A percentile compares a stretch with the other conserved stretches of the same genome.
These are phyloP conservation scores for Salvia miltiorrhiza DNA, from an alignment of 257 asterid species.

Conservation along the genomic window DNA sequence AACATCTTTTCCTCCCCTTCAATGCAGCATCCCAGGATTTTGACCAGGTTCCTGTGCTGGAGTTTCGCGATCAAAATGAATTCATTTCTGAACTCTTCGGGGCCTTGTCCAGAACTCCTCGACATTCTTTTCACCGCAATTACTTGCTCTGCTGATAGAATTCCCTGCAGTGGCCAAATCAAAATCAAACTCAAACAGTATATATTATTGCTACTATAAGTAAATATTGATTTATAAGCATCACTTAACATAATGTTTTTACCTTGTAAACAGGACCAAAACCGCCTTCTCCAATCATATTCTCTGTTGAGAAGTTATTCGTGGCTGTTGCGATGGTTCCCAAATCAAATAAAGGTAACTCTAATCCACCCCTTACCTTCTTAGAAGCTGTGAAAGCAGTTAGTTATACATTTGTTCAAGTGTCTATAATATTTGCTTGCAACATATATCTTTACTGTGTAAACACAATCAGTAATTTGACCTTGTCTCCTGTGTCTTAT, in stretches of 20 bases:
- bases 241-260: background rate
- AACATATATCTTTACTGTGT: background rate
- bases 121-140: conserved; percentile 14
- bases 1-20: conserved; percentile 19
- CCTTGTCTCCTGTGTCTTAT: background rate
- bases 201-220: too few relatives aligned
- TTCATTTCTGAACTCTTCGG: conserved; percentile 10
- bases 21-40: conserved; percentile 19
- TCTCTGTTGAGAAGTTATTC: conserved; percentile 24
- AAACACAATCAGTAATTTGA: background rate
- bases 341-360: conserved; percentile 34
- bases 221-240: too few relatives aligned
- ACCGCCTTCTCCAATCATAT: conserved; percentile 44
- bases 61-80: conserved; percentile 4
- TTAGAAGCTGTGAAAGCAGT: background rate
- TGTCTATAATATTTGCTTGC: background rate
- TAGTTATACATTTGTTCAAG: background rate
- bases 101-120: conserved; percentile 4
- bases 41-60: conserved; percentile 17
- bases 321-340: conserved; percentile 33
- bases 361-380: conserved; percentile 22
- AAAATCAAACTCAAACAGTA: background rate
- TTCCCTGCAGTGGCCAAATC: background rate
- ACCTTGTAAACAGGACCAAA: conserved; percentile 43
- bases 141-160: background rate